These are phyloP conservation scores for Pythium guiyangense DNA, from an alignment of 352 stramenopile genomes.

Conservation along the genomic window DNA sequence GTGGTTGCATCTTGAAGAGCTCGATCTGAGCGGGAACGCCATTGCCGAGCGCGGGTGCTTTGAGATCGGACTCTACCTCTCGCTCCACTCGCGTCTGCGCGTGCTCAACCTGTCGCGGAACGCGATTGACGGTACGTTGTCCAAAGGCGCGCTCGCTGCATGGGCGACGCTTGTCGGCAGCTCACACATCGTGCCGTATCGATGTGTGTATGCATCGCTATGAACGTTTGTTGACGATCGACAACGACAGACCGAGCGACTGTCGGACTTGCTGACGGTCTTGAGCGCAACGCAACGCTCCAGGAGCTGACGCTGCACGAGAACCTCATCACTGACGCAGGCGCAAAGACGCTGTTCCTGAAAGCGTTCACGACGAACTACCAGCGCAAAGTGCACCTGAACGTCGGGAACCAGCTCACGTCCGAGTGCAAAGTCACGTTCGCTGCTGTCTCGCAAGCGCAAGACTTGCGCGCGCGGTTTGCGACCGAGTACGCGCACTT, in stretches of 20 bases:
- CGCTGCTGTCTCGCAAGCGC: conserved; percentile 42
- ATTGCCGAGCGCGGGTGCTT: conserved; percentile 31
- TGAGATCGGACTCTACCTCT: conserved; percentile 40
- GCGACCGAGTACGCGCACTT: conserved; percentile 26
- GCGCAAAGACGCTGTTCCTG: conserved; percentile 41
- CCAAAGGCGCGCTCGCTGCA: neutral
- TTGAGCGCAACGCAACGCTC: conserved; percentile 38
- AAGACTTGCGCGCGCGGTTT: conserved; percentile 55
- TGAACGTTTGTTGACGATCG: too few species aligned
- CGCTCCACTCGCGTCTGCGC: conserved; percentile 29
- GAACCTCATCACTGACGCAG: conserved; percentile 47
- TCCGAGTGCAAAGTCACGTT: conserved; percentile 45
- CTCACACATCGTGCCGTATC: neutral
- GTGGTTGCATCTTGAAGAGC: conserved; percentile 27
- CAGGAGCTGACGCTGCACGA: conserved; percentile 44
- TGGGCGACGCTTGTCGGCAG: neutral
- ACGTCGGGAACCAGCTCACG: conserved; percentile 35
- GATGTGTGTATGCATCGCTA: neutral
- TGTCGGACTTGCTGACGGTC: conserved; percentile 30
- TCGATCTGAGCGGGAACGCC: conserved; percentile 55
- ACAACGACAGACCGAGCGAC: conserved; percentile 28
- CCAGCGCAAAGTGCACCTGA: conserved; percentile 35
- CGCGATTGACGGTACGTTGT: conserved; percentile 34
- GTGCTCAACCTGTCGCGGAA: conserved; percentile 48
- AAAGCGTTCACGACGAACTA: conserved; percentile 44